phyloP scores from a whole-genome alignment of 345 rosid species.

The Salix udensis region DNA sequence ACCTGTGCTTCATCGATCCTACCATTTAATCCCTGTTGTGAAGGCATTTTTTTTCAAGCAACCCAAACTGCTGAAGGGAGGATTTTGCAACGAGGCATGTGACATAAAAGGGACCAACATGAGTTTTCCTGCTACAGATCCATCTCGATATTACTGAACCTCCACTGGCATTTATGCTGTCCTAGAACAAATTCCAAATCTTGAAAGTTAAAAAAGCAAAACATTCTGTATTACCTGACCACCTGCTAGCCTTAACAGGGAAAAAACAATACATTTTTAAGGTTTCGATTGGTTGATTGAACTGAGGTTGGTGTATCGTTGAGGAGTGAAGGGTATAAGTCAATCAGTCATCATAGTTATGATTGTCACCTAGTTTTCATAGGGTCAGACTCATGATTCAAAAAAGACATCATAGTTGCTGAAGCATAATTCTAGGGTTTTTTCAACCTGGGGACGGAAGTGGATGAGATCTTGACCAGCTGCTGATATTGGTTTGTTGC shows the following conservation, averaged over 20 bases:
- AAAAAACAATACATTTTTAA: too few species aligned
- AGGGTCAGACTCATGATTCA: too few species aligned
- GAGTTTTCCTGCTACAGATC: conserved; percentile 15
- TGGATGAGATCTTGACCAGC: conserved; percentile 13
- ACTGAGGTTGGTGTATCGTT: too few species aligned
- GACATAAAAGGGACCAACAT: conserved; percentile 11
- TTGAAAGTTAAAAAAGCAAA: conserved; percentile 1
- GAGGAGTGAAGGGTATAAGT: too few species aligned
- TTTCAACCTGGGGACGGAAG: conserved; percentile 3
- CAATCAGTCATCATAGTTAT: too few species aligned
- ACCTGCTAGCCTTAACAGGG: background rate
- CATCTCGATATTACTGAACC: background rate
- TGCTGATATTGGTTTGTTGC: conserved; percentile 6
- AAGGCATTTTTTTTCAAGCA: too few species aligned
- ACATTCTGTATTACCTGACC: conserved; percentile 20
- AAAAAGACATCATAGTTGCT: too few species aligned
- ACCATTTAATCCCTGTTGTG: too few species aligned
- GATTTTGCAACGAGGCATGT: conserved; percentile 23
- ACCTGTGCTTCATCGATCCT: background rate
- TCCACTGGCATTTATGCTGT: conserved; percentile 7
- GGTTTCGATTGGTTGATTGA: too few species aligned
- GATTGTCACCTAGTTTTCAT: too few species aligned
- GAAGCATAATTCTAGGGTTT: too few species aligned
- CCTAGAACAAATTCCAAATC: conserved; percentile 16
- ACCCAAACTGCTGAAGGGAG: background rate